Evolutionary conservation across 371 early-diverging fungal species (phyloP), one percentile per base, ranked within the genome.

Genomic region (Rhizopus delemar): DNA sequence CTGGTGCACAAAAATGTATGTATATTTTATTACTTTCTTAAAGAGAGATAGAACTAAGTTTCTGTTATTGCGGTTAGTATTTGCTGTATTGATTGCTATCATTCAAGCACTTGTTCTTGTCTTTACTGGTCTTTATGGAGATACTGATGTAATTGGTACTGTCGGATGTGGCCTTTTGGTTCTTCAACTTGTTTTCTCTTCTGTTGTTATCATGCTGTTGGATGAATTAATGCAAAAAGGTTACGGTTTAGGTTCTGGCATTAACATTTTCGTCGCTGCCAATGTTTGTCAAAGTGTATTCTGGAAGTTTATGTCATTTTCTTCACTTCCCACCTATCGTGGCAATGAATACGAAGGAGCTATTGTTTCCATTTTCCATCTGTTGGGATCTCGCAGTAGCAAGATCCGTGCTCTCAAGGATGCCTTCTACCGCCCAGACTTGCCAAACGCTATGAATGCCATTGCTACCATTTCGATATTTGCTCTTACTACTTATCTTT

Each of bases 161-260:
- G 91, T 94, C 66, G 93, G 96, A 61, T 94, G 97, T 69, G 74
- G 93, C 63, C 77, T 99, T 50, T 85, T 99, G 60, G 84, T 99
- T 45, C 82, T 97, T 54, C 99, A 99, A 85, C 81, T 99, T 53
- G 91, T 96, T 60, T 87, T 99, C 66, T 96, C 99, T 45, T 99
- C 99, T 52, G 73, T 98, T 43, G 94, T 99, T 62, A 95, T 96
- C 62, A 93, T 99, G 79, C 82, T 99, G 15, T 85, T 99, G 64
- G 99, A 99, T 78, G 99, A 99, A 85, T 87, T 99, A 65, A 86
- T 99, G 60, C 99, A 99, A 82, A 99, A 99, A 86, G 99, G 99
- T 15, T 99, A 99, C 70, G 99, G 99, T 66, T 85, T 99, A 56
- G 99, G 99, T 33, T 99, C 99, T 35, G 99, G 99, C 64, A 98